Base-by-base conservation (phyloP, 1,284 basidiomycete genomes). In the Volvariella volvacea region DNA sequence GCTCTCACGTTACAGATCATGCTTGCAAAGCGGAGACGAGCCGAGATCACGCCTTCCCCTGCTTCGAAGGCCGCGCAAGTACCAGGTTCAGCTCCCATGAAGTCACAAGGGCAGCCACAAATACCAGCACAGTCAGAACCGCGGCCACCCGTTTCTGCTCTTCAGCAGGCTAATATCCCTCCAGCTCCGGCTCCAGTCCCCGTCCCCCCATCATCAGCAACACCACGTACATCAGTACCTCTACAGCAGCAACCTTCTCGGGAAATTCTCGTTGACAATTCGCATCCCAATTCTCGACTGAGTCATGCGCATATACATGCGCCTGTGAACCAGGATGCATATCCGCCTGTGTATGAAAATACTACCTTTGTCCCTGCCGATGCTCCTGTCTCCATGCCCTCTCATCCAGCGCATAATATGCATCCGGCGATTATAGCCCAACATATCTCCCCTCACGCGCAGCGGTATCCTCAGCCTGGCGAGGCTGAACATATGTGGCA, bases 1-100 rank as follows among this genome's bases (percentile, higher is more conserved):
- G 91, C 91, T 9, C 65, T 91, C 42, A 93, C 89, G 1, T 70
- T 95, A 15, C 85, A 90, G 50, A 66, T 93, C 21, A 94, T 94
- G 80, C 62, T 94, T 43, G 89, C 90, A 56, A 76, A 85, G 49
- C 83, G 85, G 21, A 77, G 81, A 12, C 25, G 25, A 6, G 12
- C 6, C 25, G 25, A 28, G 25, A 28, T 6, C 12, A 12, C 25
- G 6, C 12, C 25, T 6, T 6, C 25, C 25, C 12, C 25, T 28
- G 25, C 6, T 12, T 28, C 25, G 12, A 28, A 6, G 25, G 25
- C 25, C 6, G 25, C 25, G 12, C 25, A 28, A 28, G 6, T 12
- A 28, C 6, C 25, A 28, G 12, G 12, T 12, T 12, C 25, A 12
- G 6, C 6, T 6, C 12, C 25, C 25, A 28, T 28, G 12, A 28